Percentiles rank a stretch among this genome's conserved stretches.
phyloP scores from a whole-genome alignment of 2,329 filamentous ascomycete genomes.

The Xylaria sp. region DNA sequence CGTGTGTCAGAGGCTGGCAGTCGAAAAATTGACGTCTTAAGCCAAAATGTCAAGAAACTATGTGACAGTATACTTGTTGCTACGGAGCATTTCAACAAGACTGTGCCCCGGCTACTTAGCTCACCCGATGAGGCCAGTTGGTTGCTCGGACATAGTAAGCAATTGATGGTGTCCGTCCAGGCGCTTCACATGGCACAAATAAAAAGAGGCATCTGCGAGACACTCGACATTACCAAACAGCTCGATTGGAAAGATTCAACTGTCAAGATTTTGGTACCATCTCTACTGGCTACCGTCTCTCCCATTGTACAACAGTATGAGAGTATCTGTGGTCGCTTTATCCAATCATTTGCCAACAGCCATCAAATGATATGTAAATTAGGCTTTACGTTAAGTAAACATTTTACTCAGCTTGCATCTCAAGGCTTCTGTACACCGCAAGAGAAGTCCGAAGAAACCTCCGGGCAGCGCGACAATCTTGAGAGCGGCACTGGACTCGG shows the following conservation, averaged over 20 bases:
- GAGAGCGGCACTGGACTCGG: constrained; percentile 94
- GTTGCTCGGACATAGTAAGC: constrained; percentile 67
- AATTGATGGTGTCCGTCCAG: constrained; percentile 64
- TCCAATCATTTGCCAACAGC: constrained; percentile 69
- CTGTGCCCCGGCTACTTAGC: constrained; percentile 63
- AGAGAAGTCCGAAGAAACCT: constrained; percentile 78
- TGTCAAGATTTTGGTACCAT: constrained; percentile 60
- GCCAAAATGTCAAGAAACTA: constrained; percentile 69
- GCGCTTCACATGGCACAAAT: constrained; percentile 70
- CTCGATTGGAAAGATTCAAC: constrained; percentile 56
- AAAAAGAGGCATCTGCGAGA: constrained; percentile 51
- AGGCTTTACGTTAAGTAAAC: constrained; percentile 78
- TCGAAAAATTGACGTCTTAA: constrained; percentile 58
- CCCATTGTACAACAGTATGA: constrained; percentile 83
- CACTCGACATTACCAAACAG: constrained; percentile 42
- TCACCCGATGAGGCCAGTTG: constrained; percentile 72
- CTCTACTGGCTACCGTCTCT: constrained; percentile 69
- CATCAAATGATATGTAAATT: constrained; percentile 80
- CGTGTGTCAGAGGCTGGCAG: constrained; percentile 19
- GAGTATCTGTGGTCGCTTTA: constrained; percentile 66
- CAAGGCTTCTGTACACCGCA: constrained; percentile 93
- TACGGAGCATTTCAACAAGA: constrained; percentile 76
- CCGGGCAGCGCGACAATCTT: constrained; percentile 78
- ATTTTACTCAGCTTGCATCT: constrained; percentile 80
- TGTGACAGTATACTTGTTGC: constrained; percentile 82